phyloP scores from a whole-genome alignment of 371 early-diverging fungal genomes.

The Neoconidiobolus thromboides region DNA sequence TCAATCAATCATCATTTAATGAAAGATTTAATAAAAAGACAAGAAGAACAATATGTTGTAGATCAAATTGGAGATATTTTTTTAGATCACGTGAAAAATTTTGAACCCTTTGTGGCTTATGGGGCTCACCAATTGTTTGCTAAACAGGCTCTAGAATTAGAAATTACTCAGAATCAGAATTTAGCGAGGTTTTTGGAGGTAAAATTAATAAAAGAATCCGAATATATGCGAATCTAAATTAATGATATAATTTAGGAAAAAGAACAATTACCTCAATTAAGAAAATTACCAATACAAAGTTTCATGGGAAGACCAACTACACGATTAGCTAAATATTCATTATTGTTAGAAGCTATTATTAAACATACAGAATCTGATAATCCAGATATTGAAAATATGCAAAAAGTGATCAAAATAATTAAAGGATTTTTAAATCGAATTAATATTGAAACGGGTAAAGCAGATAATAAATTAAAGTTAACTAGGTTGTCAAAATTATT shows the following conservation, averaged over 20 bases:
- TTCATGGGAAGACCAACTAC: slow-evolving; percentile 76
- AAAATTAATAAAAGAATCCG: slow-evolving; percentile 2
- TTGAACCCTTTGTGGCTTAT: slow-evolving; percentile 70
- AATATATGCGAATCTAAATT: neutral
- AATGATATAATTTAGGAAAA: slow-evolving; percentile 21
- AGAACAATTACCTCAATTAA: slow-evolving; percentile 51
- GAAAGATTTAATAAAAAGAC: slow-evolving; percentile 40
- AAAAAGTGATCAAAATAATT: slow-evolving; percentile 37
- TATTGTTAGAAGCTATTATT: slow-evolving; percentile 65
- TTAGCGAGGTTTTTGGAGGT: slow-evolving; percentile 58
- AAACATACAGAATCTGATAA: slow-evolving; percentile 64
- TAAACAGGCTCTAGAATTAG: slow-evolving; percentile 61
- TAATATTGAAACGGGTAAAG: slow-evolving; percentile 66
- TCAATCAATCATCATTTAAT: slow-evolving; percentile 44
- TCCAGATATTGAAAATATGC: slow-evolving; percentile 46
- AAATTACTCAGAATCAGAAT: slow-evolving; percentile 36
- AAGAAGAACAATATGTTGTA: slow-evolving; percentile 45
- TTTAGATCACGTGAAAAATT: slow-evolving; percentile 39
- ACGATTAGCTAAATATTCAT: slow-evolving; percentile 71
- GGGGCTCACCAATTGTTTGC: slow-evolving; percentile 74
- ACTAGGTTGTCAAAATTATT: slow-evolving; percentile 27
- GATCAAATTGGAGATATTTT: slow-evolving; percentile 74
- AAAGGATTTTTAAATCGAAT: slow-evolving; percentile 46
- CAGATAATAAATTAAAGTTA: slow-evolving; percentile 57
- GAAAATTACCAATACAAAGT: slow-evolving; percentile 59